Conservation (phyloP, 1,139 yeast genomes). For the Saccharomyces hybrid region DNA sequence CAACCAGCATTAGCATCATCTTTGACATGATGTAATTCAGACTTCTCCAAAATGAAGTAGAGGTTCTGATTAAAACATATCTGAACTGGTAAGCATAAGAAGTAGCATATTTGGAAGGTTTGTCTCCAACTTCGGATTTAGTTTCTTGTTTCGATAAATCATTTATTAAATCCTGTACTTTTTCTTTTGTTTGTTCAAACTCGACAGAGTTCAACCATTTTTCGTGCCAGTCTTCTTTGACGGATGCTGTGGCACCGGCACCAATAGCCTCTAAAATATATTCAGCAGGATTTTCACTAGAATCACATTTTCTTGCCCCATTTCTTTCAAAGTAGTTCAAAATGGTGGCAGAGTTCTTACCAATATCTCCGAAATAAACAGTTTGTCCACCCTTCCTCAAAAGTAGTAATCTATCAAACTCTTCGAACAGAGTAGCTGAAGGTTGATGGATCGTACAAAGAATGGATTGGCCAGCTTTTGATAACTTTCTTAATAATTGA, state of each 20-base stretch:
- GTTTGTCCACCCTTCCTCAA: slow-evolving; percentile 49
- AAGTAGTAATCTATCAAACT: slow-evolving; percentile 41
- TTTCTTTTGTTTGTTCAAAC: slow-evolving; percentile 20
- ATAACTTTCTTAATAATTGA: slow-evolving; percentile 36
- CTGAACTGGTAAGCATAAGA: slow-evolving; percentile 36
- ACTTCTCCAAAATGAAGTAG: slow-evolving; percentile 41
- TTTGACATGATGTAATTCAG: slow-evolving; percentile 39
- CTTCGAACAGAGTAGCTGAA: slow-evolving; percentile 47
- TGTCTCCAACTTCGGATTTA: slow-evolving; percentile 6
- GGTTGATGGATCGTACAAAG: slow-evolving; percentile 35
- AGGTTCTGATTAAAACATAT: slow-evolving; percentile 34
- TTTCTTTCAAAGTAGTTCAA: slow-evolving; percentile 46
- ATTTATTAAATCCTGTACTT: slow-evolving; percentile 24
- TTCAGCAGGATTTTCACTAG: slow-evolving; percentile 49
- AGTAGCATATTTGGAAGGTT: slow-evolving; percentile 34
- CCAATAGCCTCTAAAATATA: slow-evolving; percentile 55
- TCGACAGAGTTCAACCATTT: slow-evolving; percentile 42
- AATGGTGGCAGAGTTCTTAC: slow-evolving; percentile 42
- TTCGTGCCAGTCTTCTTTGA: slow-evolving; percentile 42
- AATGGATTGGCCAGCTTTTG: slow-evolving; percentile 42
- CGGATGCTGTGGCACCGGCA: slow-evolving; percentile 49
- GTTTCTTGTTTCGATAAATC: slow-evolving; percentile 13
- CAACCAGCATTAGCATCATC: slow-evolving; percentile 34
- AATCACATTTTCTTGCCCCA: slow-evolving; percentile 48
- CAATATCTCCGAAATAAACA: slow-evolving; percentile 55